phyloP scores from a whole-genome alignment of 306 rosid genomes.

The Malus orientalis region DNA sequence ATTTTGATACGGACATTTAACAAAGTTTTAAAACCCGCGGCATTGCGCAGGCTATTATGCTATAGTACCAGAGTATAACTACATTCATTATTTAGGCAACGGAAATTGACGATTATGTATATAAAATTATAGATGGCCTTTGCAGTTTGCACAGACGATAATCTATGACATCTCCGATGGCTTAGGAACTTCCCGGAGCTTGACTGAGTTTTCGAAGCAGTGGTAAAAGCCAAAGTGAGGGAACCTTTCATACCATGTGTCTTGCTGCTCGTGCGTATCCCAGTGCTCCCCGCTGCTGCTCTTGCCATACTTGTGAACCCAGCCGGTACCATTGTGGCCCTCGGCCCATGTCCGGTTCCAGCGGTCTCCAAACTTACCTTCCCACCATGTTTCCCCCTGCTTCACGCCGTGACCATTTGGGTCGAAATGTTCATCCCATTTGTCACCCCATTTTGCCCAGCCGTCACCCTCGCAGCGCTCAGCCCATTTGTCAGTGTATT shows the following conservation, averaged over 20 bases:
- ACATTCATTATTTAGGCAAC: background rate
- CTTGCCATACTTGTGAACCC: conserved; percentile 93
- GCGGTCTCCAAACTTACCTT: conserved; percentile 62
- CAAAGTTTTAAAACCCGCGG: rapidly evolving
- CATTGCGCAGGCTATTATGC: too few species aligned
- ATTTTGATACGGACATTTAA: too few species aligned
- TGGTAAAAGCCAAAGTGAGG: conserved; percentile 87
- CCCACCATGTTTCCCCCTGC: conserved; percentile 99
- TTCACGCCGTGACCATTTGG: conserved; percentile 56
- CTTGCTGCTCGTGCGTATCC: conserved; percentile 79
- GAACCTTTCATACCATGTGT: conserved; percentile 86
- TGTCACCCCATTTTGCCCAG: conserved; percentile 99
- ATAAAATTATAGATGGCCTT: background rate
- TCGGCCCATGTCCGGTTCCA: conserved; percentile 99
- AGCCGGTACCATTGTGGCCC: conserved; percentile 80
- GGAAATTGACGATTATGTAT: background rate
- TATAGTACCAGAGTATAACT: background rate
- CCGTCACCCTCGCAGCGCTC: conserved; percentile 67
- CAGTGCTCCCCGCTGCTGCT: conserved; percentile 97
- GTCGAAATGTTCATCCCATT: conserved; percentile 94
- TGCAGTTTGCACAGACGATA: background rate
- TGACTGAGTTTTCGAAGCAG: conserved; percentile 77
- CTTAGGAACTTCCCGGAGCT: conserved; percentile 49
- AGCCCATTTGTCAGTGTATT: conserved; percentile 97
- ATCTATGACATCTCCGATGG: background rate